Base-by-base conservation (phyloP, 345 rosid genomes). In the Eucalyptus tenuipes region DNA sequence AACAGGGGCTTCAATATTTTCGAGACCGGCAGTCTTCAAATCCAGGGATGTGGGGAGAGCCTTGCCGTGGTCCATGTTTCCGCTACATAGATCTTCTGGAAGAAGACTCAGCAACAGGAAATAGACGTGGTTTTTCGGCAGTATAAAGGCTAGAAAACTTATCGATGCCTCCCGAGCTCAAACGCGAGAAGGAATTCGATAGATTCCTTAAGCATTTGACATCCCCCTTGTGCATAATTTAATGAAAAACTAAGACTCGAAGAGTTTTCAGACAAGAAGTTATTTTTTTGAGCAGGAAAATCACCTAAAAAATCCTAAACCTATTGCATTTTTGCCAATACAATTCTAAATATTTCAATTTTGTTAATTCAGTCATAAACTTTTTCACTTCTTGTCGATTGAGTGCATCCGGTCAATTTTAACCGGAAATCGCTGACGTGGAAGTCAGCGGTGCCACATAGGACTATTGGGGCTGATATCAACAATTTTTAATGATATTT, bases 41-140 rank as follows among this genome's bases (percentile, higher is more conserved):
- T 90, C 93, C 85, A 89, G 40, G 93, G 90, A 92, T 53, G 91
- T 50, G 61, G 94, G 89, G 64, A 95, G 93, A 84, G 94, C 96
- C 94, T 91, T 93, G 66, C 95, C 94, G 90, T 90, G 92, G 80
- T 94, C 96, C 5, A 94, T 92, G 87, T 93, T 92, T 87, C 85
- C 87, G 66, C 95, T 94, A 86, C 93, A 89, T 82, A 97, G 94
- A 90, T 95, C 93, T 92, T 96, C 97, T 84, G 95, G 71, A 97
- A 91, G 98, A 96, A 55, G 61, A 55, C 27, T 95, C 93, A 89
- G 97, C 99, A 92, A 89, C 92, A 25, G 99, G 97, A 98, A 10
- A 93, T 89, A 91, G 93, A 92, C 94, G 93, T 88, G 95, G 92
- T 91, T 93, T 96, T 88, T 93, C 94, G 88, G 88, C 87, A 90